These are phyloP conservation scores for Penicillium longicatenatum DNA, from an alignment of 495 filamentous ascomycete species.

Conservation along the genomic window DNA sequence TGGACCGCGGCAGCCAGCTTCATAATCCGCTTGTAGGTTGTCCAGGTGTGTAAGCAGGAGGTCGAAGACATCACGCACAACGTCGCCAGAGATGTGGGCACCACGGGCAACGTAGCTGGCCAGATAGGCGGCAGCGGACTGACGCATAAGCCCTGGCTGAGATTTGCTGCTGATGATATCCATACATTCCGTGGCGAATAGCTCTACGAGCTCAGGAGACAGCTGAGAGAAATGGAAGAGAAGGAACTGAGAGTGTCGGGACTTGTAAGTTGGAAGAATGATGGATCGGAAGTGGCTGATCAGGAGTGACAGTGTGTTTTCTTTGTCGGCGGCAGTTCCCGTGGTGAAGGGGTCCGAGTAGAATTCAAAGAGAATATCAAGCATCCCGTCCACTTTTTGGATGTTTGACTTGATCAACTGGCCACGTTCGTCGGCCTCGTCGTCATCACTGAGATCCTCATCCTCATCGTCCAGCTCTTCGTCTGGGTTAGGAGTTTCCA, in stretches of 20 bases:
- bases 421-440: slow-evolving; percentile 49
- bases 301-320: slow-evolving; percentile 66
- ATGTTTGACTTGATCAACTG: slow-evolving; percentile 76
- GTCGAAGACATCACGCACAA: slow-evolving; percentile 76
- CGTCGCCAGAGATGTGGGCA: slow-evolving; percentile 70
- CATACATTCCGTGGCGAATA: slow-evolving; percentile 78
- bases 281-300: slow-evolving; percentile 79
- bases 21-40: slow-evolving; percentile 61
- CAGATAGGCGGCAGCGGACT: slow-evolving; percentile 88
- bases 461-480: slow-evolving; percentile 62
- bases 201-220: slow-evolving; percentile 70
- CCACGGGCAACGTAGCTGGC: slow-evolving; percentile 91
- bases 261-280: slow-evolving; percentile 85
- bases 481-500: slow-evolving; percentile 41
- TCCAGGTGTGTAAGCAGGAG: slow-evolving; percentile 74
- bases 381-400: slow-evolving; percentile 87
- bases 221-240: slow-evolving; percentile 91
- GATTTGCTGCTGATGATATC: slow-evolving; percentile 63
- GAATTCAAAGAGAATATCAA: slow-evolving; percentile 84
- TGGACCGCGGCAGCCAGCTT: slow-evolving; percentile 72
- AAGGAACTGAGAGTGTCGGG: slow-evolving; percentile 84
- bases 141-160: slow-evolving; percentile 67
- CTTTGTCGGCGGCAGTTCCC: slow-evolving; percentile 44
- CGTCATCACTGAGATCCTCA: slow-evolving; percentile 44
- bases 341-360: slow-evolving; percentile 71